phyloP scores from a whole-genome alignment of 1,284 basidiomycete genomes.

The Apiotrichum laibachii region DNA sequence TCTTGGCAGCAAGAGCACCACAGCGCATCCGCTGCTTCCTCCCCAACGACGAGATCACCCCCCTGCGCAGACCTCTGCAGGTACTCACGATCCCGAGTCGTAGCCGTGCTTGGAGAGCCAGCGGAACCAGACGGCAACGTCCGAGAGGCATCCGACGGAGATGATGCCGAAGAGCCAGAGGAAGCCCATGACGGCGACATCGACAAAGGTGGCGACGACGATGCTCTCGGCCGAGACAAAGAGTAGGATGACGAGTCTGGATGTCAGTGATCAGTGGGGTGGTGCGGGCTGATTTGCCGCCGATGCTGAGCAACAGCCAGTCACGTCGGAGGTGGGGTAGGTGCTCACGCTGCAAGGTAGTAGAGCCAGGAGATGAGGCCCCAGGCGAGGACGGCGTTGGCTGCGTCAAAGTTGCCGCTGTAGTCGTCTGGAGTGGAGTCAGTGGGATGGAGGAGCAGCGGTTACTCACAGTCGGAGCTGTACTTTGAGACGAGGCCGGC shows the following conservation, averaged over 20 bases:
- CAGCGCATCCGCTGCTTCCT: too few species aligned
- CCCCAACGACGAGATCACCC: too few species aligned
- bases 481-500: slow-evolving; percentile 12
- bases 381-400: slow-evolving; percentile 37
- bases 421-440: not conserved
- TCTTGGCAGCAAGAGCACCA: too few species aligned
- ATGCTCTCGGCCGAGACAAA: slow-evolving; percentile 9
- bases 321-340: too few species aligned
- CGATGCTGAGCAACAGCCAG: not conserved
- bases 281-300: too few species aligned
- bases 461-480: slow-evolving; percentile 6
- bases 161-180: slow-evolving; percentile 17
- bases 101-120: not conserved
- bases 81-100: slow-evolving; percentile 19
- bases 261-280: slow-evolving; percentile 3
- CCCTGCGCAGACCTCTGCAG: too few species aligned
- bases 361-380: slow-evolving; percentile 31
- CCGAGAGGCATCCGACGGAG: slow-evolving; percentile 13
- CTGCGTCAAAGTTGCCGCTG: slow-evolving; percentile 13
- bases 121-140: not conserved
- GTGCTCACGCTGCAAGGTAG: slow-evolving; percentile 33
- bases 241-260: slow-evolving; percentile 15
- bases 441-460: not conserved
- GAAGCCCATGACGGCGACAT: slow-evolving; percentile 8
- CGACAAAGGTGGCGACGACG: slow-evolving; percentile 10